Percentiles rank a stretch among this genome's conserved stretches.
Conservation (phyloP, 805 yeast genomes). For the Limtongozyma cylindracea region DNA sequence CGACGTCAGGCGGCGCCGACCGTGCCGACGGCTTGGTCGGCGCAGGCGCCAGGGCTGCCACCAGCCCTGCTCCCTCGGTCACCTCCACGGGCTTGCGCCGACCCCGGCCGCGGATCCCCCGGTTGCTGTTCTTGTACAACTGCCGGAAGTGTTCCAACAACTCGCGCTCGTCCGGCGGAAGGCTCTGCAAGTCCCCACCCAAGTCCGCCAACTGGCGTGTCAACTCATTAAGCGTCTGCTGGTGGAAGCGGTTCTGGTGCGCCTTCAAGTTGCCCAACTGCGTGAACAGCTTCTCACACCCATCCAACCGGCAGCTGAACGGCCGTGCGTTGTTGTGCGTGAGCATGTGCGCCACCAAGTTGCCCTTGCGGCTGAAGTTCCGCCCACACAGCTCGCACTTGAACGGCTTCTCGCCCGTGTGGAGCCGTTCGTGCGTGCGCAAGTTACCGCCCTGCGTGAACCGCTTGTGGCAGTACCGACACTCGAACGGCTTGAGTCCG, state of each 20-base stretch:
- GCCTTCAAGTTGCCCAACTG: constrained; percentile 86
- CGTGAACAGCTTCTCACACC: constrained; percentile 65
- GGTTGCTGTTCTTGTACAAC: constrained; percentile 67
- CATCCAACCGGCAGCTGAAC: constrained; percentile 53
- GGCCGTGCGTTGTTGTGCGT: constrained; percentile 70
- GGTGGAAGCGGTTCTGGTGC: constrained; percentile 79
- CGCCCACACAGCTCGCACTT: constrained; percentile 54
- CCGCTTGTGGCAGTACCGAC: constrained; percentile 53
- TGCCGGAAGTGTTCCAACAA: constrained; percentile 56
- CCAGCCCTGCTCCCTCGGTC: too few species aligned
- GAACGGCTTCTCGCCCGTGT: constrained; percentile 85
- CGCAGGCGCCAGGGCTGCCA: too few species aligned
- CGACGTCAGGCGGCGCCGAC: too few species aligned
- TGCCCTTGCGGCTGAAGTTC: constrained; percentile 74
- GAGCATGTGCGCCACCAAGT: constrained; percentile 64
- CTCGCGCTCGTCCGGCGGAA: constrained; percentile 40
- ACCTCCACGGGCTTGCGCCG: constrained; percentile 6
- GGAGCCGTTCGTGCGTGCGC: constrained; percentile 63
- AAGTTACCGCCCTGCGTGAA: constrained; percentile 84
- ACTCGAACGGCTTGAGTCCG: constrained; percentile 65
- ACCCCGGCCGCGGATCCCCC: constrained; percentile 86
- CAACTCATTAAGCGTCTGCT: constrained; percentile 38
- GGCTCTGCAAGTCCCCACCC: constrained; percentile 17
- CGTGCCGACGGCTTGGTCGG: too few species aligned
- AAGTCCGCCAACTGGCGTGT: constrained; percentile 43